Evolutionary conservation across 1,139 yeast species (phyloP).

Genomic region (Candida sp.): DNA sequence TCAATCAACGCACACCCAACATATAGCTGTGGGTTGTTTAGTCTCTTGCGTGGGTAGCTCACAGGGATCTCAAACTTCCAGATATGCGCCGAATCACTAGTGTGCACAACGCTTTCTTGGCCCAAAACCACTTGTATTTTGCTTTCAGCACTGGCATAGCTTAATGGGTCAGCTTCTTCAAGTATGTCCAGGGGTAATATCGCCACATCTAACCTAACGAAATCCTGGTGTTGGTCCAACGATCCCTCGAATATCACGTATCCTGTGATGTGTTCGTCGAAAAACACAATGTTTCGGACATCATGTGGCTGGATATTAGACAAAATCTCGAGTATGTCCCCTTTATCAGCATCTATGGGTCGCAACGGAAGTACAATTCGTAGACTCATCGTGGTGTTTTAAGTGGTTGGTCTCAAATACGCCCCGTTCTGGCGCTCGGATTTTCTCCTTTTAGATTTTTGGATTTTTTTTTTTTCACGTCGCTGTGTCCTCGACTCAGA

Average conservation of each 20-base stretch:
- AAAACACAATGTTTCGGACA: slow-evolving; percentile 24
- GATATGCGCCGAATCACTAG: slow-evolving; percentile 17
- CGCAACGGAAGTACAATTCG: slow-evolving; percentile 13
- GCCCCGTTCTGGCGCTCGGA: background rate
- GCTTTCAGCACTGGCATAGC: slow-evolving; percentile 5
- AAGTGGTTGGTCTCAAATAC: background rate
- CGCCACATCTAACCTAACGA: slow-evolving; percentile 26
- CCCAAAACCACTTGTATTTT: slow-evolving; percentile 3
- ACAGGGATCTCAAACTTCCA: slow-evolving; percentile 43
- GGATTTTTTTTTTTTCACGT: background rate
- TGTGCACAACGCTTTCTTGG: slow-evolving; percentile 8
- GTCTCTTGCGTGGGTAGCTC: slow-evolving; percentile 40
- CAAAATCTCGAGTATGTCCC: slow-evolving; percentile 4
- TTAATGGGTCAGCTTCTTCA: slow-evolving; percentile 11
- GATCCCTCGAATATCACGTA: slow-evolving; percentile 26
- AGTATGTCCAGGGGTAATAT: slow-evolving; percentile 30
- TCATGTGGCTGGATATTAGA: background rate
- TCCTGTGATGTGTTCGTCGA: slow-evolving; percentile 44
- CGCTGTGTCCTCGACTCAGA: background rate
- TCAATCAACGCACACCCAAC: slow-evolving; percentile 28
- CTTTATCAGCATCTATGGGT: slow-evolving; percentile 1
- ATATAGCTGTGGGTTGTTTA: slow-evolving; percentile 32
- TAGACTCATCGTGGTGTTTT: slow-evolving; percentile 11
- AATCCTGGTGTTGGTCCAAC: slow-evolving; percentile 16
- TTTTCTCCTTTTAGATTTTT: background rate